A percentile compares a stretch with the other conserved stretches of the same genome.
Evolutionary conservation across 306 rosid genomes (phyloP).

Genomic region (Hylodesmum podocarpum): DNA sequence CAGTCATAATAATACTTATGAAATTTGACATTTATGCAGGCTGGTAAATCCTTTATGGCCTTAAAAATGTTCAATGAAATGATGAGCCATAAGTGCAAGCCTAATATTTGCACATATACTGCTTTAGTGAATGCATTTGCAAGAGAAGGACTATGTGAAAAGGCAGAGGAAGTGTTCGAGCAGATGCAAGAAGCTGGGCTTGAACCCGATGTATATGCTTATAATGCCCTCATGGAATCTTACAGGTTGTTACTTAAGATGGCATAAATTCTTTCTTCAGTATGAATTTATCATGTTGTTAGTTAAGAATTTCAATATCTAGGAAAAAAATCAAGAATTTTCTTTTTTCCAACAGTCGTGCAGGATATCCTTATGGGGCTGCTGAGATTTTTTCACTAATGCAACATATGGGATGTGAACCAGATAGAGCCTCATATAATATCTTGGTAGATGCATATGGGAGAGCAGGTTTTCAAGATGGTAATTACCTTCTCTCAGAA

Average conservation of each 20-base stretch:
- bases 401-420: constrained; percentile 99
- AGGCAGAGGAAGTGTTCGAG: constrained; percentile 94
- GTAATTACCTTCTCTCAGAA: constrained; percentile 37
- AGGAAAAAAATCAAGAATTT: neutral
- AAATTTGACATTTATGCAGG: constrained; percentile 53
- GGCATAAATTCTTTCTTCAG: constrained; percentile 21
- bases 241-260: constrained; percentile 63
- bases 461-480: constrained; percentile 83
- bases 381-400: constrained; percentile 90
- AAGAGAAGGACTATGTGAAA: constrained; percentile 92
- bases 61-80: constrained; percentile 72
- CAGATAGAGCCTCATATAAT: constrained; percentile 91
- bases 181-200: constrained; percentile 86
- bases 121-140: constrained; percentile 94
- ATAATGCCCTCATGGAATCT: constrained; percentile 96
- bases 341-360: constrained; percentile 65
- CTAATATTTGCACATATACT: constrained; percentile 88
- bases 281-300: neutral
- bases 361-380: constrained; percentile 88
- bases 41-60: constrained; percentile 73
- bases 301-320: neutral
- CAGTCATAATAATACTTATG: neutral
- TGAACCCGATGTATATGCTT: constrained; percentile 85
- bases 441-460: constrained; percentile 98
- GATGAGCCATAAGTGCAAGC: constrained; percentile 63